These are phyloP conservation scores for Xylariaceae sp. DNA, from an alignment of 2,329 filamentous ascomycete genomes.

Conservation along the genomic window DNA sequence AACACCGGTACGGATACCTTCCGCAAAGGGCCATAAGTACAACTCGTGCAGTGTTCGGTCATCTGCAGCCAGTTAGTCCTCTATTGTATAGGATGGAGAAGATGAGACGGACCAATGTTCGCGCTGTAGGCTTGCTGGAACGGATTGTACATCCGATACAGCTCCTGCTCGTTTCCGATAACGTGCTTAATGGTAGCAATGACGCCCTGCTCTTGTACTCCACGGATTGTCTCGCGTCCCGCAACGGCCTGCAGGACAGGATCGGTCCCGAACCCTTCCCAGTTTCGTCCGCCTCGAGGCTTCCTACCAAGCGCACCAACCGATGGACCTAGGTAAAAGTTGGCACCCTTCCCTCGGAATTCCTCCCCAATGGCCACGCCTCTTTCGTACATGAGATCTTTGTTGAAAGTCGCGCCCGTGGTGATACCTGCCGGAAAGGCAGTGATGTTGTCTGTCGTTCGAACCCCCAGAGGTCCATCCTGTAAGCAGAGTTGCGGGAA, in stretches of 20 bases:
- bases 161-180: constrained; percentile 50
- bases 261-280: constrained; percentile 71
- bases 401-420: constrained; percentile 70
- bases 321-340: constrained; percentile 65
- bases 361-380: constrained; percentile 67
- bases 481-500: constrained; percentile 70
- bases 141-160: constrained; percentile 51
- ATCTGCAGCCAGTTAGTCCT: constrained; percentile 15
- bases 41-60: constrained; percentile 57
- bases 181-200: constrained; percentile 56
- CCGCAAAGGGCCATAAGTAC: constrained; percentile 76
- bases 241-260: constrained; percentile 57
- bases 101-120: constrained; percentile 53
- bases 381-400: constrained; percentile 64
- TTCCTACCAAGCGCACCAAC: constrained; percentile 71
- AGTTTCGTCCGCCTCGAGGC: constrained; percentile 67
- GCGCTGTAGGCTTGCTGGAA: constrained; percentile 54
- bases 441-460: constrained; percentile 69
- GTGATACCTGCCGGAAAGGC: constrained; percentile 79
- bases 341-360: constrained; percentile 67
- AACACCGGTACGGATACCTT: constrained; percentile 72
- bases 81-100: background rate
- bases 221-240: constrained; percentile 47
- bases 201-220: constrained; percentile 52
- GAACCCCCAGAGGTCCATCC: constrained; percentile 67